Evolutionary conservation across 176 grass and related monocot species (phyloP).

Genomic region (Avena atlantica): DNA sequence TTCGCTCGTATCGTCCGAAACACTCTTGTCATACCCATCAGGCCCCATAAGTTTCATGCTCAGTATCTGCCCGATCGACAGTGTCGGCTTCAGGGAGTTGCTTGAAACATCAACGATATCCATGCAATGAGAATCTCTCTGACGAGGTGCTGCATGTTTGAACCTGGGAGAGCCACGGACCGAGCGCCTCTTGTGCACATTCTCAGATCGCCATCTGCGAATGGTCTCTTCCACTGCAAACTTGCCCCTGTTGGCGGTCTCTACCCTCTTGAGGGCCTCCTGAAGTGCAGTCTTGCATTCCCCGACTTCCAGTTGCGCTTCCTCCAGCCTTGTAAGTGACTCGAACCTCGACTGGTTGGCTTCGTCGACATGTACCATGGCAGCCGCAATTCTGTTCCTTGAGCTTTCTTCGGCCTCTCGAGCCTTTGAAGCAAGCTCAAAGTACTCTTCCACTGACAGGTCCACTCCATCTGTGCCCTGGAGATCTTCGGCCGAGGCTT

Average conservation of each 20-base stretch:
- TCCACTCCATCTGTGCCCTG: constrained; percentile 38
- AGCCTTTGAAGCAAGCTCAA: constrained; percentile 60
- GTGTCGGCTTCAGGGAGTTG: constrained; percentile 48
- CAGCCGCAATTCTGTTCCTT: constrained; percentile 65
- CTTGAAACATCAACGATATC: constrained; percentile 38
- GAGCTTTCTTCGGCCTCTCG: constrained; percentile 59
- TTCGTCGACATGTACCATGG: constrained; percentile 57
- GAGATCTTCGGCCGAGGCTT: constrained; percentile 49
- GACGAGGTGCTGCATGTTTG: constrained; percentile 52
- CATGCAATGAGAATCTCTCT: constrained; percentile 39
- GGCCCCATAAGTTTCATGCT: constrained; percentile 87
- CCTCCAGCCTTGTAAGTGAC: constrained; percentile 62
- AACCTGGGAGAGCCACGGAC: constrained; percentile 58
- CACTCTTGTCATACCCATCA: constrained; percentile 57
- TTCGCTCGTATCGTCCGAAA: constrained; percentile 53
- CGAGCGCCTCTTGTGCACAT: constrained; percentile 32
- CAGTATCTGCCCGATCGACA: constrained; percentile 91
- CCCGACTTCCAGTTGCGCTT: constrained; percentile 62
- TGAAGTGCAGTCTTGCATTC: constrained; percentile 67
- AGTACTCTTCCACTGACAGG: constrained; percentile 71
- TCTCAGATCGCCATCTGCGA: constrained; percentile 38
- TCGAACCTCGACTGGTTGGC: constrained; percentile 52
- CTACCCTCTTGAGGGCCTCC: constrained; percentile 61
- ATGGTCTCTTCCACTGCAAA: constrained; percentile 64
- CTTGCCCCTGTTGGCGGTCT: constrained; percentile 62